Evolutionary conservation across 148 eudicot genomes (phyloP), one percentile per base, ranked within the genome.

Genomic region (Fallopia convolvulus): DNA sequence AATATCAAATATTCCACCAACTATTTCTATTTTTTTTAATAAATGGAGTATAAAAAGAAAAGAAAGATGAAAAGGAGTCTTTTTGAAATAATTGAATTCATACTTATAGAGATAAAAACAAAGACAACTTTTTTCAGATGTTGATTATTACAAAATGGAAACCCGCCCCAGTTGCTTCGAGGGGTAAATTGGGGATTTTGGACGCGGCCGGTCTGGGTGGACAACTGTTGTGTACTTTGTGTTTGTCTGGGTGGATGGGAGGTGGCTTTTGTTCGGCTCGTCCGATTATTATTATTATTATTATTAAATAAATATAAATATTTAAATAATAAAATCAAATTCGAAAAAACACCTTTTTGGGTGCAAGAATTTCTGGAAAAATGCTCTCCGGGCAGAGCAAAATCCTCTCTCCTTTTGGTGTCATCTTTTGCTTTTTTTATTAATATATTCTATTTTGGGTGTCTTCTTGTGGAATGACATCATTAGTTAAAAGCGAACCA

Each of bases 371-470:
- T 68, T 68, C 46, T 68, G 72, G 72, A 68, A 68, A 68, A 68
- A 68, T 68, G 72, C 72, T 68, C 72, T 68, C 72, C 72, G 72
- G 72, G 72, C 72, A 68, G 72, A 68, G 72, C 72, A 68, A 68
- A 36, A 68, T 68, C 72, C 72, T 68, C 72, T 68, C 72, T 39
- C 46, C 44, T 68, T 68, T 68, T 36, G 9, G 72, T 68, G 46
- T 36, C 11, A 14, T 68, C 72, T 68, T 68, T 68, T 33, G 41
- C 42, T 66, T 9, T 26, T 13, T 13, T 11, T 66, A 2, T 15
- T 36, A 12, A 3, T 65, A 20, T 65, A 32, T 32, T 65, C 70
- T 65, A 32, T 32, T 65, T 65, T 65, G 40, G 30, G 70, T 65
- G 70, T 32, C 41, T 65, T 65, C 70, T 65, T 65, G 14, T 65